A percentile compares a stretch with the other conserved stretches of the same genome.
Evolutionary conservation across 108 stramenopile genomes (phyloP).

Genomic region (Stephanodiscus minutulus): DNA sequence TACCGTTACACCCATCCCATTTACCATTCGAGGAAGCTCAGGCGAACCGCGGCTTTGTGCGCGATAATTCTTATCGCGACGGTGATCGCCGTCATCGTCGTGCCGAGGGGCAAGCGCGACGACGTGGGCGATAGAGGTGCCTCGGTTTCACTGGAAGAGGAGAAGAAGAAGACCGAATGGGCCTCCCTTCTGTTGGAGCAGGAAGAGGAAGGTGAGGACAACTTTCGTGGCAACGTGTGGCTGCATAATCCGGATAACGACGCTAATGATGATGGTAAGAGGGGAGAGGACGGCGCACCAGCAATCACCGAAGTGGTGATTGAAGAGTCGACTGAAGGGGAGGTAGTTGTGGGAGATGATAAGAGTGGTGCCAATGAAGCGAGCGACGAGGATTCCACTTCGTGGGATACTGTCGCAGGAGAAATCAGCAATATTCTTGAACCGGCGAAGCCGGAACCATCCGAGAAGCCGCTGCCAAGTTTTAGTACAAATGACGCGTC

Average conservation of each 20-base stretch:
- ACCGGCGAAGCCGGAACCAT: neutral
- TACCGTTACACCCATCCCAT: slow-evolving; percentile 1
- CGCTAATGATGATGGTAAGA: too few relatives aligned
- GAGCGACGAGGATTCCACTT: too few relatives aligned
- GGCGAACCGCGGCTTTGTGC: neutral
- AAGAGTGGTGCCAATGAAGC: too few relatives aligned
- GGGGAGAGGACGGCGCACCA: too few relatives aligned
- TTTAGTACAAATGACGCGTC: neutral
- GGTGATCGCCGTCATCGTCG: neutral
- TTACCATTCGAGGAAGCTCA: neutral
- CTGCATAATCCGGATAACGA: too few relatives aligned
- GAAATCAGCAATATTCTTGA: neutral
- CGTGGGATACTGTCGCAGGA: too few relatives aligned
- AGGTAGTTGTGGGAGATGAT: too few relatives aligned
- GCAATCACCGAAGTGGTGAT: too few relatives aligned
- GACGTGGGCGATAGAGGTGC: neutral
- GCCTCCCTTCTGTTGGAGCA: too few relatives aligned
- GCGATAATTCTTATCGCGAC: neutral
- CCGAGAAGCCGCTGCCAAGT: neutral
- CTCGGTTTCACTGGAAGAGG: neutral
- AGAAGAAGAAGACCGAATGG: too few relatives aligned
- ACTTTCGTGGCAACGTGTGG: too few relatives aligned
- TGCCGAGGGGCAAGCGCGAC: neutral
- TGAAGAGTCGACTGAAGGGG: neutral
- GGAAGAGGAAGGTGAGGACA: too few relatives aligned